phyloP scores from a whole-genome alignment of 768 basidiomycete genomes.

The Hericium erinaceus region DNA sequence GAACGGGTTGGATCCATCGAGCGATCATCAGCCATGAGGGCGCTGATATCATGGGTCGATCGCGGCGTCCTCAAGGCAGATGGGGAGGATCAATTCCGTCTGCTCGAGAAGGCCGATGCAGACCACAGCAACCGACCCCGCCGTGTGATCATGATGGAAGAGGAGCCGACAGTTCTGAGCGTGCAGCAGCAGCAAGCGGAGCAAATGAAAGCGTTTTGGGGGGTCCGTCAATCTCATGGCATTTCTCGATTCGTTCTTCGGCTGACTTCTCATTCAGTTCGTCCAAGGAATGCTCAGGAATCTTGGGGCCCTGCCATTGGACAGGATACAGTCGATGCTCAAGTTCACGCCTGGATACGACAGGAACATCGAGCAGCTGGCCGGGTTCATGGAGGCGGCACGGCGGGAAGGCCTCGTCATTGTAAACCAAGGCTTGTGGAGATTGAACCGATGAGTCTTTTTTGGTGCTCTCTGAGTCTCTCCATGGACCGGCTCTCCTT shows the following conservation, averaged over 20 bases:
- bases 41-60: conserved; percentile 77
- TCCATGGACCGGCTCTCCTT: background rate
- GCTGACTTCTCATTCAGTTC: conserved; percentile 52
- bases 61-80: conserved; percentile 73
- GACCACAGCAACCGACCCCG: background rate
- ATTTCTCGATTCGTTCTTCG: conserved; percentile 19
- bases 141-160: conserved; percentile 28
- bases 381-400: conserved; percentile 72
- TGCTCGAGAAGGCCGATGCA: conserved; percentile 46
- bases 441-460: conserved; percentile 23
- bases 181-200: conserved; percentile 72
- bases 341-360: conserved; percentile 79
- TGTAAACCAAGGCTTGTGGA: conserved; percentile 67
- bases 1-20: conserved; percentile 57
- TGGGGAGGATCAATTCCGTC: conserved; percentile 43
- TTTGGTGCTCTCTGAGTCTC: background rate
- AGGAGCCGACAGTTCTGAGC: conserved; percentile 38
- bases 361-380: conserved; percentile 69
- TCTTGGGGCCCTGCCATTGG: conserved; percentile 62
- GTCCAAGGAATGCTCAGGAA: conserved; percentile 91
- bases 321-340: conserved; percentile 86
- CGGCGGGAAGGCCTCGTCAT: conserved; percentile 67
- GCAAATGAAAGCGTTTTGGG: conserved; percentile 86
- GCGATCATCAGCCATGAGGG: conserved; percentile 55
- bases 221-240: conserved; percentile 35